Conservation (phyloP, 2,329 filamentous ascomycete species). For the Cladophialophora chaetospira region DNA sequence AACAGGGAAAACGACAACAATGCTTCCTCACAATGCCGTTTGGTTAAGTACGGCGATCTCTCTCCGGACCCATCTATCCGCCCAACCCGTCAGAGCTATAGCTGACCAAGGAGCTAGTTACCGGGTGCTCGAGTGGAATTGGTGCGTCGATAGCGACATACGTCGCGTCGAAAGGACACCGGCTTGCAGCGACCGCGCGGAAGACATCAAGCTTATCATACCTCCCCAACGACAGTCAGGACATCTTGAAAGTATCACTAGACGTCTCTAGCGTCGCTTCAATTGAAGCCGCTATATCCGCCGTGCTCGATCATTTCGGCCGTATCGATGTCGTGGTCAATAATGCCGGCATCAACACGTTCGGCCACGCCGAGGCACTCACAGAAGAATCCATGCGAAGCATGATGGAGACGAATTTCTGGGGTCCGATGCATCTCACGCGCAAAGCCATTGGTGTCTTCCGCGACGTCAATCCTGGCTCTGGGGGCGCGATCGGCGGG, state of each 20-base stretch:
- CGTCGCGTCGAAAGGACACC: background rate
- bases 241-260: background rate
- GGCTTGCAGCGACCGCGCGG: background rate
- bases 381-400: background rate
- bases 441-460: slow-evolving; percentile 28
- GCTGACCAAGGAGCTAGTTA: background rate
- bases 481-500: slow-evolving; percentile 40
- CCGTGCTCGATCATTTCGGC: background rate
- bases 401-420: background rate
- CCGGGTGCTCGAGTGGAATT: background rate
- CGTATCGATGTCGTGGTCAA: background rate
- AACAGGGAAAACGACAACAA: background rate
- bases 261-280: background rate
- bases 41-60: background rate
- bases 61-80: background rate
- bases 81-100: background rate
- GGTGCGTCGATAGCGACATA: background rate
- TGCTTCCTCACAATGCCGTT: background rate
- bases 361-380: background rate
- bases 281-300: background rate
- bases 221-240: background rate
- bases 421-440: slow-evolving; percentile 28
- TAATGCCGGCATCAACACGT: background rate
- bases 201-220: background rate
- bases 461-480: slow-evolving; percentile 32